Percentiles rank a stretch among this genome's conserved stretches.
phyloP scores from a whole-genome alignment of 345 rosid genomes.

The Fremontodendron californicum region DNA sequence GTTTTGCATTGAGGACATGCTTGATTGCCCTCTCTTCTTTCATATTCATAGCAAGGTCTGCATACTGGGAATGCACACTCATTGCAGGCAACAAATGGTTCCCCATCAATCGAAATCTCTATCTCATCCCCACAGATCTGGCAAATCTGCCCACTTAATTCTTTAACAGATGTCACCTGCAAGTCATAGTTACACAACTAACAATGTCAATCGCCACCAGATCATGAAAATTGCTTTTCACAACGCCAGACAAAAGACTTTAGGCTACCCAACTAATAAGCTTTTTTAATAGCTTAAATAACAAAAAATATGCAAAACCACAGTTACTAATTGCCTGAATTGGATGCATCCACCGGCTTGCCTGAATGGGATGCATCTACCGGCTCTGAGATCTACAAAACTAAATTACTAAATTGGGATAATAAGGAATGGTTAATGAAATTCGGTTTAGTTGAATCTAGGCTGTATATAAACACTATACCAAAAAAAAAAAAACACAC shows the following conservation, averaged over 20 bases:
- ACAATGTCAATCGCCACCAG: slow-evolving; percentile 9
- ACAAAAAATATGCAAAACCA: slow-evolving; percentile 12
- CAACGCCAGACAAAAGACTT: background rate
- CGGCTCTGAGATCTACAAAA: slow-evolving; percentile 25
- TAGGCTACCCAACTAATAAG: background rate
- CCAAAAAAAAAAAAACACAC: background rate
- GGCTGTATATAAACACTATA: background rate
- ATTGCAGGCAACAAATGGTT: slow-evolving; percentile 90
- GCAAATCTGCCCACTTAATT: slow-evolving; percentile 70
- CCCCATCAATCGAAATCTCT: slow-evolving; percentile 59
- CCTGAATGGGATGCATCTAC: slow-evolving; percentile 17
- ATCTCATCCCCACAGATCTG: slow-evolving; percentile 95
- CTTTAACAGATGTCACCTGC: slow-evolving; percentile 68
- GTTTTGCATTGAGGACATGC: slow-evolving; percentile 94
- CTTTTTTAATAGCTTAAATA: background rate
- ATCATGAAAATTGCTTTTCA: background rate
- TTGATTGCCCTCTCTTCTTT: slow-evolving; percentile 90
- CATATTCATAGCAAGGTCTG: slow-evolving; percentile 85
- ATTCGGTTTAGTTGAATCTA: slow-evolving; percentile 12
- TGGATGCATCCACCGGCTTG: slow-evolving; percentile 19
- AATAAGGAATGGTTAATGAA: background rate
- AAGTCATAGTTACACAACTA: slow-evolving; percentile 2
- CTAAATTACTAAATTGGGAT: slow-evolving; percentile 2
- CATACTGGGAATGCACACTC: slow-evolving; percentile 98
- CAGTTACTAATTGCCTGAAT: slow-evolving; percentile 15